These are phyloP conservation scores for Debaryomyces sp. DNA, from an alignment of 1,139 yeast species.

Conservation along the genomic window DNA sequence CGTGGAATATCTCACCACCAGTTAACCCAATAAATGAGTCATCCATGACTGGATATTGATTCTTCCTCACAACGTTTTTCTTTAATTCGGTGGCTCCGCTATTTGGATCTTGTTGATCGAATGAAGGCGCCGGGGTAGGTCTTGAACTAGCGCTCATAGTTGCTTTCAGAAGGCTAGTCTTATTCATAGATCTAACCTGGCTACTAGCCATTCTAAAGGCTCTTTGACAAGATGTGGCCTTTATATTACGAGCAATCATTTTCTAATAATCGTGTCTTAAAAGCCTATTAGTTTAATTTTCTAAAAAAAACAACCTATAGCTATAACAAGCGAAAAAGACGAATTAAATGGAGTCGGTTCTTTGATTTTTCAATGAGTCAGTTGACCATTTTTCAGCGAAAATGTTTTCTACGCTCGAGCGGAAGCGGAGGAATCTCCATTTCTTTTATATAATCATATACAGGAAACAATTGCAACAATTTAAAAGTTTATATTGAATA, in stretches of 20 bases:
- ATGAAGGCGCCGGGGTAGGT: constrained; percentile 46
- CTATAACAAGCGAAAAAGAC: not conserved
- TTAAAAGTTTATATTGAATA: not conserved
- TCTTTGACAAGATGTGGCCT: constrained; percentile 10
- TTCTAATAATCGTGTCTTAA: not conserved
- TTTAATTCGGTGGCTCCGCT: constrained; percentile 8
- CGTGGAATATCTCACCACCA: constrained; percentile 98
- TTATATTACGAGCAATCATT: constrained; percentile 12
- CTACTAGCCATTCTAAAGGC: constrained; percentile 15
- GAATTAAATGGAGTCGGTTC: not conserved
- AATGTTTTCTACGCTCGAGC: constrained; percentile 11
- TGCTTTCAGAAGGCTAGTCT: constrained; percentile 36
- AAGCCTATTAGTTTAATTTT: not conserved
- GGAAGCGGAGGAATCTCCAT: constrained; percentile 6
- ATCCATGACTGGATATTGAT: constrained; percentile 51
- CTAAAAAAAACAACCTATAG: not conserved
- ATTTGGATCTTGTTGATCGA: constrained; percentile 26
- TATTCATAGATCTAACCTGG: constrained; percentile 35
- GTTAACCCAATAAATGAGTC: constrained; percentile 91
- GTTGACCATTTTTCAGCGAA: constrained; percentile 5
- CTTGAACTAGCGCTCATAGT: constrained; percentile 33
- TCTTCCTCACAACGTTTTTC: constrained; percentile 14
- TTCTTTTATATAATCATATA: not conserved
- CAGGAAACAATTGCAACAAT: constrained; percentile 1
- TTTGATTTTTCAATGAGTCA: constrained; percentile 10